Percentiles rank a stretch among this genome's conserved stretches.
Evolutionary conservation across 257 asterid species (phyloP).

Genomic region (Solanum chaucha): DNA sequence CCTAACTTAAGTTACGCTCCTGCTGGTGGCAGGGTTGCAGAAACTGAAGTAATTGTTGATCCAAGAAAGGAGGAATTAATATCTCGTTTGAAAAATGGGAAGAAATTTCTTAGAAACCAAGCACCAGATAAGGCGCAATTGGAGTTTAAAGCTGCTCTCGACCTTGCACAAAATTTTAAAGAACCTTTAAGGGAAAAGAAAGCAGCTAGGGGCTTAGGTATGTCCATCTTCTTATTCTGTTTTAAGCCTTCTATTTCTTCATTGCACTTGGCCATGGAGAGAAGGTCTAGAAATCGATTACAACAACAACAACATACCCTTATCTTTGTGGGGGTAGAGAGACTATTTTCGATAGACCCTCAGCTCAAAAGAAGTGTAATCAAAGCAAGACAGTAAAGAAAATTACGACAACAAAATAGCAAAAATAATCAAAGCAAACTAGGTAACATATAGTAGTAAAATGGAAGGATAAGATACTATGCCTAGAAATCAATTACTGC

Average conservation of each 20-base stretch:
- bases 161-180: constrained; percentile 65
- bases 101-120: constrained; percentile 74
- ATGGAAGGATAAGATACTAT: neutral
- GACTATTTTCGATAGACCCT: neutral
- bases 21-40: constrained; percentile 60
- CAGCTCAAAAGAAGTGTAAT: neutral
- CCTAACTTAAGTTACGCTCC: constrained; percentile 95
- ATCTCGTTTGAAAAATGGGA: constrained; percentile 71
- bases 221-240: neutral
- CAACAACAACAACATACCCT: neutral
- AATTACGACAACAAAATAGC: neutral
- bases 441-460: neutral
- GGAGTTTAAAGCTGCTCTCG: constrained; percentile 84
- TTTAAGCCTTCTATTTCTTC: neutral
- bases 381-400: neutral
- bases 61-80: constrained; percentile 69
- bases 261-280: neutral
- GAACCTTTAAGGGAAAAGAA: constrained; percentile 91
- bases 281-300: neutral
- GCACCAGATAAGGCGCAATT: constrained; percentile 66
- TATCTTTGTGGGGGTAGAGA: neutral
- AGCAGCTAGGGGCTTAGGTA: constrained; percentile 99
- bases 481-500: neutral
- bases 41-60: constrained; percentile 81
- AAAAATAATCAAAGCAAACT: neutral